Evolutionary conservation across 306 rosid genomes (phyloP).

Genomic region (Begonia peltatifolia): DNA sequence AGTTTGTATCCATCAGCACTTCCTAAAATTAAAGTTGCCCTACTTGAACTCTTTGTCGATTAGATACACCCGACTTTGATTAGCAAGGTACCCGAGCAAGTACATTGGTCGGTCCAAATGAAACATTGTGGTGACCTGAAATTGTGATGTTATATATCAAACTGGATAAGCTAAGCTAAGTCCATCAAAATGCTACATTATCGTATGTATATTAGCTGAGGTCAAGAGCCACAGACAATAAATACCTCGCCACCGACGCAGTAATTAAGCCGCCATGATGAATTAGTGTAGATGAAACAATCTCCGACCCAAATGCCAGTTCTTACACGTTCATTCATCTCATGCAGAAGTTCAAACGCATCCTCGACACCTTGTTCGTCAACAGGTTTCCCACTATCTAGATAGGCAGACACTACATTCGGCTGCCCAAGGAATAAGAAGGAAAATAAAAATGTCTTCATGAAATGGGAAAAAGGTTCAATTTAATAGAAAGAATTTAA

Average conservation of each 20-base stretch:
- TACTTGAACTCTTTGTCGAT: conserved; percentile 99
- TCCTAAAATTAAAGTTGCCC: conserved; percentile 19
- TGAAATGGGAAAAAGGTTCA: conserved; percentile 4
- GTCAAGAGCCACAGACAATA: not conserved
- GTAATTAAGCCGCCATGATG: conserved; percentile 95
- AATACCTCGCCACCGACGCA: conserved; percentile 99
- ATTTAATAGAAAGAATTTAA: too few species aligned
- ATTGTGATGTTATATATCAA: conserved; percentile 21
- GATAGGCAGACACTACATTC: conserved; percentile 72
- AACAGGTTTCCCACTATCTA: conserved; percentile 71
- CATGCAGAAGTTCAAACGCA: conserved; percentile 96
- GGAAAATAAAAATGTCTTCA: not conserved
- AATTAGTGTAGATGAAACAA: conserved; percentile 94
- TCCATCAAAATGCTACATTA: conserved; percentile 9
- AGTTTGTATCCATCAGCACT: conserved; percentile 9
- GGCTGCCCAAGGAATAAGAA: conserved; percentile 45
- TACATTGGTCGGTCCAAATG: conserved; percentile 99
- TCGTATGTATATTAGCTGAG: not conserved
- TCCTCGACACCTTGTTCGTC: conserved; percentile 98
- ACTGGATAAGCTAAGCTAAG: not conserved
- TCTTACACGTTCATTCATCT: conserved; percentile 86
- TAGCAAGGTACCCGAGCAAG: conserved; percentile 97
- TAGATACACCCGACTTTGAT: conserved; percentile 83
- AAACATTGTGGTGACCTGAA: conserved; percentile 95
- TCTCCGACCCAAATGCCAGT: conserved; percentile 99